Conservation (phyloP, 495 filamentous ascomycete genomes). For the Lasiosphaeris hirsuta region DNA sequence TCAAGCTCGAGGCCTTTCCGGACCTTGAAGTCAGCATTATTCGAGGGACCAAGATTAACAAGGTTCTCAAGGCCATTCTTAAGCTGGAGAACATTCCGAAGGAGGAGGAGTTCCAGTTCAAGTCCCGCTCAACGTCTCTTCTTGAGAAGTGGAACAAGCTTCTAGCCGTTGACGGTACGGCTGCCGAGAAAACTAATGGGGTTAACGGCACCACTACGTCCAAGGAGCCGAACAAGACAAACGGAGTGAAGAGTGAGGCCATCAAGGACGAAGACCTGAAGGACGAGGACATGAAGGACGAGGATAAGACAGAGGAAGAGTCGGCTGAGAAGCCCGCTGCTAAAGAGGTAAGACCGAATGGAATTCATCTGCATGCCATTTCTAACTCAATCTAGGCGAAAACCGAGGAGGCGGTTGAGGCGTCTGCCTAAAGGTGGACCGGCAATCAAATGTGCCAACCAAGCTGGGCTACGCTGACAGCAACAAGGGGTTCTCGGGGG, state of each 20-base stretch:
- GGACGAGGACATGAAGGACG: conserved; percentile 20
- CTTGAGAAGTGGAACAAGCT: conserved; percentile 80
- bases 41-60: conserved; percentile 84
- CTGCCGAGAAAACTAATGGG: conserved; percentile 22
- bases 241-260: conserved; percentile 41
- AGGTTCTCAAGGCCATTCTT: conserved; percentile 85
- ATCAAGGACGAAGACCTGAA: conserved; percentile 27
- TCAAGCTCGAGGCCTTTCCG: conserved; percentile 70
- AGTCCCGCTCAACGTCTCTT: conserved; percentile 67
- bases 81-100: conserved; percentile 77
- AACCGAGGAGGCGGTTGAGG: conserved; percentile 24
- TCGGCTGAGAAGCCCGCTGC: conserved; percentile 29
- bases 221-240: conserved; percentile 44
- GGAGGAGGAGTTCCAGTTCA: conserved; percentile 83
- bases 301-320: conserved; percentile 17
- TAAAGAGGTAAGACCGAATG: conserved; percentile 29
- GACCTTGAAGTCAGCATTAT: conserved; percentile 87
- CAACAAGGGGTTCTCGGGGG: too few relatives aligned
- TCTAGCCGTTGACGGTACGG: conserved; percentile 52
- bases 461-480: too few relatives aligned
- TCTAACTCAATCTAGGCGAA: conserved; percentile 13
- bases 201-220: conserved; percentile 14
- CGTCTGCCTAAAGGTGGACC: conserved; percentile 19
- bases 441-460: neutral
- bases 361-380: neutral